Conservation (phyloP, 768 basidiomycete species). For the Hygrophoropsis aurantiaca region DNA sequence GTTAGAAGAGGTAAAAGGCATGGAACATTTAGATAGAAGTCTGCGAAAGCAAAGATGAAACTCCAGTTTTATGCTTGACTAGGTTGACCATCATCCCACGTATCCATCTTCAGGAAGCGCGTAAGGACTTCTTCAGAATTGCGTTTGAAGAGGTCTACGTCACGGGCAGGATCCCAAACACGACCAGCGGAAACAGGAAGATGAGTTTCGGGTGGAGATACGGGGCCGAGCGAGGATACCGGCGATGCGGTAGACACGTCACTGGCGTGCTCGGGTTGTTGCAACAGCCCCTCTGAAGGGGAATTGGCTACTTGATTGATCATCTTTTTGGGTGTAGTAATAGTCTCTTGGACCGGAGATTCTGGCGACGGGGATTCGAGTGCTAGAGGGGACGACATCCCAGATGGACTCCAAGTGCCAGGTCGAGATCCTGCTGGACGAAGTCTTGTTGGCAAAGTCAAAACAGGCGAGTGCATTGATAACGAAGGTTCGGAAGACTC, state of each 20-base stretch:
- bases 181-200: constrained; percentile 44
- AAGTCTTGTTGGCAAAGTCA: background rate
- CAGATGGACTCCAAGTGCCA: background rate
- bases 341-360: constrained; percentile 7
- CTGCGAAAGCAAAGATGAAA: background rate
- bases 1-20: too few relatives aligned
- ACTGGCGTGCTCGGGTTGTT: constrained; percentile 12
- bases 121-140: constrained; percentile 87
- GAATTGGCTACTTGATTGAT: constrained; percentile 8
- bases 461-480: background rate
- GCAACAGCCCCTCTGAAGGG: constrained; percentile 11
- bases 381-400: constrained; percentile 1
- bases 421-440: background rate
- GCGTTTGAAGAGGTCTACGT: constrained; percentile 82
- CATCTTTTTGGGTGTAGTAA: constrained; percentile 5
- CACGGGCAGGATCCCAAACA: constrained; percentile 85
- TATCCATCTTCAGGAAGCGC: constrained; percentile 77
- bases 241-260: constrained; percentile 44
- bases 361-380: constrained; percentile 17
- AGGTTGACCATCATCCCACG: constrained; percentile 62
- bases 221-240: constrained; percentile 52
- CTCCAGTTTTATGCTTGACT: background rate
- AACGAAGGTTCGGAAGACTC: background rate
- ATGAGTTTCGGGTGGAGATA: constrained; percentile 47
- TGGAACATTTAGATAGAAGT: too few relatives aligned